Base-by-base conservation (phyloP, 2,329 filamentous ascomycete genomes). In the Sphaerulina musiva region DNA sequence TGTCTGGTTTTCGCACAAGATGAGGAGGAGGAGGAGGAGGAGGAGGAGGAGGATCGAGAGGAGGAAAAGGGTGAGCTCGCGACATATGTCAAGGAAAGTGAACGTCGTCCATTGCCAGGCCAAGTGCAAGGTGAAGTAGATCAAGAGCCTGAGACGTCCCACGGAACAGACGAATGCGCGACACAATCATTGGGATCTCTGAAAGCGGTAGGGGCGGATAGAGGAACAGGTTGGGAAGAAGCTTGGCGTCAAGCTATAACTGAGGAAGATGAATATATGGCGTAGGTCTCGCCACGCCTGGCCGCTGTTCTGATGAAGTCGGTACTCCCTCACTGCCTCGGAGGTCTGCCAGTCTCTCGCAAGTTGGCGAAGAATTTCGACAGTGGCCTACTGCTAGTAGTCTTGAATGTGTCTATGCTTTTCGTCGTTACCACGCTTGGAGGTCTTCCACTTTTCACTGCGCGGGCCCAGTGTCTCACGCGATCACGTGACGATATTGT, bases 351-450 rank as follows among this genome's bases (percentile, higher is more conserved):
- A 39, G 43, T 47, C 12, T 47, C 43, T n/a, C 53, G 48, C 1
- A 55, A 36, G 12, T 42, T 39, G 9, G 43, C 29, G 11, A 55
- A 39, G 31, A 55, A 55, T 14, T 55, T 51, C 7, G 47, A 42
- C 10, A 55, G 39, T 9, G 53, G 53, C 32, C 48, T 51, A 9
- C 53, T 55, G 10, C 41, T 32, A 2, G 48, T 38, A 17, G 48
- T 51, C 14, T 43, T 45, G 41, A 45, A n/a, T 5, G 48, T 51
- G 10, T 46, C 23, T 1, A 45, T 38, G 8, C 48, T 51, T 17
- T 32, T 51, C 31, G 34, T 23, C 2, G 48, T 44, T 10, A 51
- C 32, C 6, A 39, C n/a, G 32, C 48, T 51, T 51, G 48, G 42
- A n/a, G 48, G 48, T 6, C 48, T 32, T 10, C 48, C 48, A 14